phyloP scores from a whole-genome alignment of 2,329 filamentous ascomycete species.

The Lecanicillium sp. region DNA sequence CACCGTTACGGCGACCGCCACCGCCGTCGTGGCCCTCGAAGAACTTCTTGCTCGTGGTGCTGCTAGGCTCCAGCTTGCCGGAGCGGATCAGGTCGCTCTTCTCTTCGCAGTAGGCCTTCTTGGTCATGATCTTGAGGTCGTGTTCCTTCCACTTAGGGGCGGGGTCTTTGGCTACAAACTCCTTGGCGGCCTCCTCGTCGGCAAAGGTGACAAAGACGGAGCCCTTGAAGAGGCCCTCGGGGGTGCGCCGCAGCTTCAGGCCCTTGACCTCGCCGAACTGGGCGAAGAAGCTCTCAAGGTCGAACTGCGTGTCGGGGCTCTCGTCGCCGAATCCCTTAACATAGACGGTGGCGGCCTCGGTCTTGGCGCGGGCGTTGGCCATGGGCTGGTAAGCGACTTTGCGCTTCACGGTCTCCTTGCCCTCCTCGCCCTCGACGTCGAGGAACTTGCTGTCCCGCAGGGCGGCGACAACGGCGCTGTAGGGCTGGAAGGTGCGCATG shows the following conservation, averaged over 20 bases:
- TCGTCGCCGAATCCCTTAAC: slow-evolving; percentile 91
- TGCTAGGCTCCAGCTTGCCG: slow-evolving; percentile 60
- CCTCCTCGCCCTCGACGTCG: slow-evolving; percentile 66
- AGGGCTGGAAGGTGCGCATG: slow-evolving; percentile 91
- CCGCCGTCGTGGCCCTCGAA: slow-evolving; percentile 41
- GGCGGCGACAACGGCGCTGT: slow-evolving; percentile 74
- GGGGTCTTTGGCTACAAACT: slow-evolving; percentile 73
- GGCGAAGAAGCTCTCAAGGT: slow-evolving; percentile 87
- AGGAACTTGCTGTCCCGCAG: slow-evolving; percentile 71
- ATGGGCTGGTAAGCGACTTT: slow-evolving; percentile 62
- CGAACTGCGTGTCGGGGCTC: slow-evolving; percentile 77
- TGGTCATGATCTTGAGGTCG: slow-evolving; percentile 76
- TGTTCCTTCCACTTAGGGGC: slow-evolving; percentile 79
- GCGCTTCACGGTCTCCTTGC: slow-evolving; percentile 66
- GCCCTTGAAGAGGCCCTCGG: slow-evolving; percentile 78
- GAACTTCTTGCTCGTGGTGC: slow-evolving; percentile 36
- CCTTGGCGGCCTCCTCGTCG: slow-evolving; percentile 68
- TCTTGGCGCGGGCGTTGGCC: slow-evolving; percentile 55
- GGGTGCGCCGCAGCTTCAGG: slow-evolving; percentile 77
- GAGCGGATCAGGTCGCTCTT: slow-evolving; percentile 67
- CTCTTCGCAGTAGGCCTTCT: slow-evolving; percentile 78
- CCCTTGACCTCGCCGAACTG: slow-evolving; percentile 72
- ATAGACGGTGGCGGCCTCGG: slow-evolving; percentile 74
- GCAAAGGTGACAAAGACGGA: slow-evolving; percentile 94
- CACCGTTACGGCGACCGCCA: slow-evolving; percentile 32